Evolutionary conservation across 2,329 filamentous ascomycete species (phyloP).

Genomic region (Paraphoma sp.): DNA sequence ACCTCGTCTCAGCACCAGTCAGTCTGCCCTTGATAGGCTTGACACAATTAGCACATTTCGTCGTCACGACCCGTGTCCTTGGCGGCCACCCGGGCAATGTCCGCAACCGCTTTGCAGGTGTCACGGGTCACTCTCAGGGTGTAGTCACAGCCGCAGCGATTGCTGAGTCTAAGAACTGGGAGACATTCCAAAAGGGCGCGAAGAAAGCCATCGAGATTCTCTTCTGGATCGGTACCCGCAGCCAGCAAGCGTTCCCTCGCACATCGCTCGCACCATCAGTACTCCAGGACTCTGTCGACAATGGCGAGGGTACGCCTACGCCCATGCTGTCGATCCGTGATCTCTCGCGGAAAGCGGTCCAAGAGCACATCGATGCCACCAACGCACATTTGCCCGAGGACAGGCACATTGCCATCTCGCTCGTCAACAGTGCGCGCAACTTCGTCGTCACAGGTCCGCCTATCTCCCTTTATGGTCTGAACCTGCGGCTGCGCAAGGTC

Average conservation of each 20-base stretch:
- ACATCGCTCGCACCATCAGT: slow-evolving; percentile 92
- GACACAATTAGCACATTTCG: slow-evolving; percentile 94
- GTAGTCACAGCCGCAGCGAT: slow-evolving; percentile 92
- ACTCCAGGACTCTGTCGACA: slow-evolving; percentile 89
- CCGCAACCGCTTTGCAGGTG: slow-evolving; percentile 81
- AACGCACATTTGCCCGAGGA: slow-evolving; percentile 95
- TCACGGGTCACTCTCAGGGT: slow-evolving; percentile 96
- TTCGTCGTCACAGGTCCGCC: slow-evolving; percentile 96
- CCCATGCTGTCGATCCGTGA: slow-evolving; percentile 99
- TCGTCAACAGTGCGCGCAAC: slow-evolving; percentile 96
- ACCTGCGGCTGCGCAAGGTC: slow-evolving; percentile 92
- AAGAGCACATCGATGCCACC: slow-evolving; percentile 95
- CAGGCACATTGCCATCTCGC: slow-evolving; percentile 91
- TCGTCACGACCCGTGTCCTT: slow-evolving; percentile 89
- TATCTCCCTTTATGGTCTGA: slow-evolving; percentile 94
- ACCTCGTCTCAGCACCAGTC: slow-evolving; percentile 61
- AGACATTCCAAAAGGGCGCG: slow-evolving; percentile 82
- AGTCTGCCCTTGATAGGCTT: slow-evolving; percentile 96
- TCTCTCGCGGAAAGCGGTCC: slow-evolving; percentile 83
- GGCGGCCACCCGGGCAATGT: slow-evolving; percentile 89
- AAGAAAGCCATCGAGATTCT: slow-evolving; percentile 86
- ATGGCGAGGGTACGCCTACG: slow-evolving; percentile 93
- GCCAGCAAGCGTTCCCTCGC: slow-evolving; percentile 94
- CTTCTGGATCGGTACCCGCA: slow-evolving; percentile 98
- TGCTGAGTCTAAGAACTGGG: slow-evolving; percentile 90